Evolutionary conservation across 495 filamentous ascomycete genomes (phyloP).

Genomic region (Tuber brumale): DNA sequence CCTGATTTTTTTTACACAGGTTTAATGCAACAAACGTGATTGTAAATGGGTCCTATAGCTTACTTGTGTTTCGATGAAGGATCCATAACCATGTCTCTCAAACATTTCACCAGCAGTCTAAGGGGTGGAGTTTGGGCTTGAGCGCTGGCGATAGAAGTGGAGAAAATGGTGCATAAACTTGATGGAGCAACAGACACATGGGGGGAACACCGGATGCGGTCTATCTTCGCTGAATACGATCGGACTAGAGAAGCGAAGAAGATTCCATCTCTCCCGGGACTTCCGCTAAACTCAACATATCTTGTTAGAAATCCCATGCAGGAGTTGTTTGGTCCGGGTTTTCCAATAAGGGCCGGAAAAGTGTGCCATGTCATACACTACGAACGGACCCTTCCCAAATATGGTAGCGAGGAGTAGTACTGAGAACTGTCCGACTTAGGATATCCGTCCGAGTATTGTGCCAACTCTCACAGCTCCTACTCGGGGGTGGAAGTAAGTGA

Average conservation of each 20-base stretch:
- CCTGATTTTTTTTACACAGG: neutral
- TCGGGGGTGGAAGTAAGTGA: too few species aligned
- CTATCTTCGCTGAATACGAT: neutral
- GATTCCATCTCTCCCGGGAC: neutral
- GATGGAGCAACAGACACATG: neutral
- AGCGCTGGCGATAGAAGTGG: neutral
- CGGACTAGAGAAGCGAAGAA: neutral
- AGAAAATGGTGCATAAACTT: neutral
- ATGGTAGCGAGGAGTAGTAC: neutral
- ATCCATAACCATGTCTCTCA: neutral
- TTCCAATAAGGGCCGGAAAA: neutral
- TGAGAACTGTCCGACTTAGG: neutral
- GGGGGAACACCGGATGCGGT: neutral
- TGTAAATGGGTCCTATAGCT: neutral
- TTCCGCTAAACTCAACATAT: neutral
- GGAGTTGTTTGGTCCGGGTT: neutral
- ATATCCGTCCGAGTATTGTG: neutral
- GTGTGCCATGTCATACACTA: neutral
- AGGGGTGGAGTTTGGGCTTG: neutral
- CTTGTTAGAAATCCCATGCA: neutral
- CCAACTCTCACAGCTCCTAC: too few species aligned
- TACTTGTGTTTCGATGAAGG: neutral
- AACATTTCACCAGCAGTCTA: neutral
- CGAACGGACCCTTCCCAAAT: neutral
- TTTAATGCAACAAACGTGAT: neutral